A percentile compares a stretch with the other conserved stretches of the same genome.
These are phyloP conservation scores for Pichia kudriavzevii DNA, from an alignment of 1,139 yeast genomes.

Conservation along the genomic window DNA sequence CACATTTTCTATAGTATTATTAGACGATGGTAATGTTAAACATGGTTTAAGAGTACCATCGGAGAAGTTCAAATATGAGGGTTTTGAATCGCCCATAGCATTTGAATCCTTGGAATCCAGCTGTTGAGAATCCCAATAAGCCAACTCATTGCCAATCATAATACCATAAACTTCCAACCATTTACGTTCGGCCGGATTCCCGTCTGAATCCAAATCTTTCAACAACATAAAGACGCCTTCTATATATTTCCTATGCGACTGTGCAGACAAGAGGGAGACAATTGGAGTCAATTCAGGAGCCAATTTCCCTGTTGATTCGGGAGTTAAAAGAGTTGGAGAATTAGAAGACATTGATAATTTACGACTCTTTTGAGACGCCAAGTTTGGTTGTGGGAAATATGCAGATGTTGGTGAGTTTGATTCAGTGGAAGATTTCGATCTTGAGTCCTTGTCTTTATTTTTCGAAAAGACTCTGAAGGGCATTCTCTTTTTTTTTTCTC, in stretches of 20 bases:
- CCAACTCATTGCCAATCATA: slow-evolving; percentile 81
- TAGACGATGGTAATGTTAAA: slow-evolving; percentile 47
- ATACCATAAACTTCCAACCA: slow-evolving; percentile 95
- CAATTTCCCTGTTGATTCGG: slow-evolving; percentile 26
- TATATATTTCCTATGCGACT: slow-evolving; percentile 61
- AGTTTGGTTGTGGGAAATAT: too few relatives aligned
- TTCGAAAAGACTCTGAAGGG: slow-evolving; percentile 21
- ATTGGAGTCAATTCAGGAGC: slow-evolving; percentile 73
- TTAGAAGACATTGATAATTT: slow-evolving; percentile 8
- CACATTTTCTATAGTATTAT: slow-evolving; percentile 64
- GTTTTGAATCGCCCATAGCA: slow-evolving; percentile 39
- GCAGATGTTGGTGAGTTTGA: too few relatives aligned
- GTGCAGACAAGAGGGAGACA: slow-evolving; percentile 64
- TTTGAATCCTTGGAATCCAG: slow-evolving; percentile 35
- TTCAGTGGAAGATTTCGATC: slow-evolving; percentile 3
- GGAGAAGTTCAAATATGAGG: slow-evolving; percentile 84
- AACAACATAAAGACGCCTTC: slow-evolving; percentile 71
- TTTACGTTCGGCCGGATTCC: slow-evolving; percentile 71
- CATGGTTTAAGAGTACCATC: slow-evolving; percentile 84
- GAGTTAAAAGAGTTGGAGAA: slow-evolving; percentile 17
- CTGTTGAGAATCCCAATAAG: slow-evolving; percentile 85
- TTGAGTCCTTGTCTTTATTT: slow-evolving; percentile 5
- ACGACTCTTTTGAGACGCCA: neutral
- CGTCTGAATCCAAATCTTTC: slow-evolving; percentile 72
- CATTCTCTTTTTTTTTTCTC: too few relatives aligned